Conservation (phyloP, 768 basidiomycete genomes). For the Mycena indigotica region DNA sequence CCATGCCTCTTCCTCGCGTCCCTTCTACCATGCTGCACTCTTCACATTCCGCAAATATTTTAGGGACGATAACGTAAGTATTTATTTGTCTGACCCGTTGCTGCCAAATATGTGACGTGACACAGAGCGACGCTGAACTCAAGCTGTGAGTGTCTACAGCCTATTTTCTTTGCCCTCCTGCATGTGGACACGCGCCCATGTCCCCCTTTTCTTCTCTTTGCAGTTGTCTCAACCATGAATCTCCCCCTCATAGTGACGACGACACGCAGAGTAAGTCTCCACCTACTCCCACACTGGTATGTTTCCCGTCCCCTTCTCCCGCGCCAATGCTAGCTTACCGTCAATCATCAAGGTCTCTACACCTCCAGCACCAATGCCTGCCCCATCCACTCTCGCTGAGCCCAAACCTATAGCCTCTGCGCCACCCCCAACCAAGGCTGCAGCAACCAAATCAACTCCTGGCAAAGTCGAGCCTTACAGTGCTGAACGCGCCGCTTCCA, state of each 20-base stretch:
- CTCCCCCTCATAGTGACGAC: conserved; percentile 54
- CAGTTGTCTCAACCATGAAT: conserved; percentile 53
- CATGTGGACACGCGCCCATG: conserved; percentile 54
- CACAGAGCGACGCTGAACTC: conserved; percentile 19
- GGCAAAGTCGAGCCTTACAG: conserved; percentile 48
- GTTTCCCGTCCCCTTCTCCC: conserved; percentile 2
- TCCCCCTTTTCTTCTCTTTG: conserved; percentile 65
- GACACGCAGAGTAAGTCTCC: conserved; percentile 41
- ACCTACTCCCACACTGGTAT: conserved; percentile 30
- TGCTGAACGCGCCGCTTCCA: conserved; percentile 46
- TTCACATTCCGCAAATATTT: conserved; percentile 2
- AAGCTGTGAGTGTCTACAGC: conserved; percentile 26
- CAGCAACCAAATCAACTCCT: conserved; percentile 18
- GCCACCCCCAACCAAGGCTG: conserved; percentile 23
- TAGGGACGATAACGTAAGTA: conserved; percentile 7
- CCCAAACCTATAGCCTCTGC: conserved; percentile 24
- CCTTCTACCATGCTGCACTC: conserved; percentile 5
- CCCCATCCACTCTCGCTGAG: conserved; percentile 9
- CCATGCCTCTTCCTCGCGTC: background rate
- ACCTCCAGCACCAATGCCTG: conserved; percentile 6
- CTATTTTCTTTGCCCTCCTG: conserved; percentile 15
- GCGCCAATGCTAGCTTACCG: background rate
- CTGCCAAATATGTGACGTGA: conserved; percentile 13
- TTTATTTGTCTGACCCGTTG: background rate
- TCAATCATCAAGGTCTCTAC: background rate